Conservation (phyloP, 2,329 filamentous ascomycete genomes). For the Blastomyces gilchristii region DNA sequence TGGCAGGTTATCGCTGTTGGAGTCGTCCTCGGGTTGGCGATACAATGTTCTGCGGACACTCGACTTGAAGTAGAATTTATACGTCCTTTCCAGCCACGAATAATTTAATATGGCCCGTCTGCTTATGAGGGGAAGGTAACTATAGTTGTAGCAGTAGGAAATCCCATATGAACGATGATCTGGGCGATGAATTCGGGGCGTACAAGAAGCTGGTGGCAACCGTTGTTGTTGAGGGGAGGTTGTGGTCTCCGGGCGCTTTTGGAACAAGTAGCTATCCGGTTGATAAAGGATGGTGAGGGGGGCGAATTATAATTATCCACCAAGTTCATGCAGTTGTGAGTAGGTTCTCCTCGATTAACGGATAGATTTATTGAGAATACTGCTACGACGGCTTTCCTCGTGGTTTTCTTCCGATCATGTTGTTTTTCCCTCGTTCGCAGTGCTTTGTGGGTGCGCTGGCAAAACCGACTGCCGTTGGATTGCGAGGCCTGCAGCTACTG, state of each 20-base stretch:
- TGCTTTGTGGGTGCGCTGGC: conserved; percentile 6
- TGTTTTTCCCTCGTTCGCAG: not conserved
- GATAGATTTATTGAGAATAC: not conserved
- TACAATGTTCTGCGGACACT: conserved; percentile 6
- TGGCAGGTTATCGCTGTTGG: not conserved
- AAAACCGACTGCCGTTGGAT: conserved; percentile 1
- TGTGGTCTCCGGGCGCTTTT: not conserved
- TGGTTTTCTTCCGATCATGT: not conserved
- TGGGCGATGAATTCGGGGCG: not conserved
- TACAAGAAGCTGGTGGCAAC: not conserved
- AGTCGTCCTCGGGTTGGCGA: not conserved
- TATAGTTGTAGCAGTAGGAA: not conserved
- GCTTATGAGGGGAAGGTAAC: not conserved
- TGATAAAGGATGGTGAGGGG: not conserved
- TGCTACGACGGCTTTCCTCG: not conserved
- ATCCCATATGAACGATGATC: not conserved
- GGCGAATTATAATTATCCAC: not conserved
- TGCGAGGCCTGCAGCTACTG: not conserved
- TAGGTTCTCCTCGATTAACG: not conserved
- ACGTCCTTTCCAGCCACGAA: not conserved
- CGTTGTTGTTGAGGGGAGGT: not conserved
- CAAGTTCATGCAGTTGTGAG: not conserved
- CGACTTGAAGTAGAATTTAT: not conserved
- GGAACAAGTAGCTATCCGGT: not conserved
- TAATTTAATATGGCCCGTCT: not conserved